Evolutionary conservation across 305 asterid genomes (phyloP), one percentile per base, ranked within the genome.

Genomic region (Fraxinus greggii): DNA sequence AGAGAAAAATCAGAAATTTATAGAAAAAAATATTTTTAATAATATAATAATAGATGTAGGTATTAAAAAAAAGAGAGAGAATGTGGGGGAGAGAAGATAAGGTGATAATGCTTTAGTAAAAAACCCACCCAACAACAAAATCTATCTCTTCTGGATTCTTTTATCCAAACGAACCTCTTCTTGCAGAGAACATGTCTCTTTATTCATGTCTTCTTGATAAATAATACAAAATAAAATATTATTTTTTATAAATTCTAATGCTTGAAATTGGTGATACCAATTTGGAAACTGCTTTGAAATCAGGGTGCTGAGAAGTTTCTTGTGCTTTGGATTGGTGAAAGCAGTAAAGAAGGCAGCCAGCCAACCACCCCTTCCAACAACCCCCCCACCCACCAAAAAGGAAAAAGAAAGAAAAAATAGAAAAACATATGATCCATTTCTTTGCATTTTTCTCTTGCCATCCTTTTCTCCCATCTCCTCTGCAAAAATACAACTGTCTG

Each of bases 131-230:
- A 92, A 90, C 95, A 92, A 82, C 92, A 89, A 89, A 85, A 89
- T 91, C 94, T 91, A 87, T 86, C 87, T 85, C 86, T 77, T 86
- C 73, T 82, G 89, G 90, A 89, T 90, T 89, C 94, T 90, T 92
- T 90, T 91, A 92, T 92, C 98, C 91, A 79, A 90, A 86, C 90
- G 95, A 89, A 90, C 97, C 88, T 88, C 92, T 92, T 90, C 81
- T 87, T 94, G 97, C 98, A 92, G 97, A 92, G 96, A 91, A 89
- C 93, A 89, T 90, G 96, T 89, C 91, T 78, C 95, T 89, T 94
- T 94, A 88, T 91, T 89, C 91, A 91, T 87, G 87, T 85, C 90
- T 76, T 86, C 69, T 82, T 79, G 85, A 83, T 87, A 73, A 84
- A 85, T 83, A 13, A 45, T 21, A 7, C 0, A 7, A 59, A 1